Percentiles rank a stretch among this genome's conserved stretches.
Evolutionary conservation across 2,329 filamentous ascomycete species (phyloP).

Genomic region (Reticulascus tulasneorum): DNA sequence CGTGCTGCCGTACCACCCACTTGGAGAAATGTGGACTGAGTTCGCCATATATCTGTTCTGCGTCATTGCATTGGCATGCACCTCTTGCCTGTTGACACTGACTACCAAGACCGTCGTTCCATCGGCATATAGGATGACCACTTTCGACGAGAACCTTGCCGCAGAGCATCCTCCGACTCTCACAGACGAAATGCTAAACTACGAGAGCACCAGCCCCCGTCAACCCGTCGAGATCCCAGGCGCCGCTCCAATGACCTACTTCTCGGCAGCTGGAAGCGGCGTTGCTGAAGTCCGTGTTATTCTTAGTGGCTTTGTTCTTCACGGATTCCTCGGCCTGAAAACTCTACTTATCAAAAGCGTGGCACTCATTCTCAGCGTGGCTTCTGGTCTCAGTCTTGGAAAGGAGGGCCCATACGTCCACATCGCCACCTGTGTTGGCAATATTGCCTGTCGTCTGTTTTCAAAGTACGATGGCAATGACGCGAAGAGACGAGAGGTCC

Average conservation of each 20-base stretch:
- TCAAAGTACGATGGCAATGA: constrained; percentile 92
- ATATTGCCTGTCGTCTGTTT: constrained; percentile 92
- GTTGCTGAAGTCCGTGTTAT: constrained; percentile 98
- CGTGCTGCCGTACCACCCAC: constrained; percentile 38
- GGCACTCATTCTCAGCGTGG: constrained; percentile 81
- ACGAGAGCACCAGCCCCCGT: constrained; percentile 40
- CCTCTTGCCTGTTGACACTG: constrained; percentile 76
- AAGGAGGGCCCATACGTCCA: constrained; percentile 98
- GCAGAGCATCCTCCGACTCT: constrained; percentile 44
- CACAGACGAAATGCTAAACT: constrained; percentile 35
- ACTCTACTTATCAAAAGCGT: constrained; percentile 83
- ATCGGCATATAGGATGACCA: constrained; percentile 80
- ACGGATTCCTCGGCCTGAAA: constrained; percentile 87
- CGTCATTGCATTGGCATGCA: constrained; percentile 64
- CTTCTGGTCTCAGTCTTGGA: constrained; percentile 87
- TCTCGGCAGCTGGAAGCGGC: constrained; percentile 91
- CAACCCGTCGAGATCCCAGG: constrained; percentile 32
- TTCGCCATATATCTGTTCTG: constrained; percentile 71
- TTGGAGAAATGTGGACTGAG: constrained; percentile 61
- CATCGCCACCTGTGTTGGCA: constrained; percentile 91
- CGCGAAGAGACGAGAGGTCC: constrained; percentile 84
- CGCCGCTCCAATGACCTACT: constrained; percentile 79
- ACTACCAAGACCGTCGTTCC: constrained; percentile 93
- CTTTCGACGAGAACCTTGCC: constrained; percentile 87
- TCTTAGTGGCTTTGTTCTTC: constrained; percentile 93